Evolutionary conservation across 768 basidiomycete genomes (phyloP).

Genomic region (Termitomyces sp.): DNA sequence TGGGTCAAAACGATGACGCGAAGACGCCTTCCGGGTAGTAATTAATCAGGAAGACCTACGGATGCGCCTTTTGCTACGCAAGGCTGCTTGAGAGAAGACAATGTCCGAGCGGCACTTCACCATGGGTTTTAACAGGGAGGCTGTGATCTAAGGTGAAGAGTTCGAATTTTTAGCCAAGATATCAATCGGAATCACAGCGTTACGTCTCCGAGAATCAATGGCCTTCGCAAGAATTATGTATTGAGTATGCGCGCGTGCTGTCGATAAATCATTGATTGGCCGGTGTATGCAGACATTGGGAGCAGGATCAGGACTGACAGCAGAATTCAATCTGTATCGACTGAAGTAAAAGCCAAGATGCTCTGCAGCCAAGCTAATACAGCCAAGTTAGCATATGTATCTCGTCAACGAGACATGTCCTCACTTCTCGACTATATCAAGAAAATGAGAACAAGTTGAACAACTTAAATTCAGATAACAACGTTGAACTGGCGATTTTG

Average conservation of each 20-base stretch:
- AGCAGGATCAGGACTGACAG: not conserved
- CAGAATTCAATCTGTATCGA: not conserved
- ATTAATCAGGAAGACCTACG: conserved; percentile 9
- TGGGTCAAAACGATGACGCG: not conserved
- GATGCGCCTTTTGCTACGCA: not conserved
- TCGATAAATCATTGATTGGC: not conserved
- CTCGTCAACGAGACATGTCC: not conserved
- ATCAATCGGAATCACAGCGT: not conserved
- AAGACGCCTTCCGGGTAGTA: conserved; percentile 4
- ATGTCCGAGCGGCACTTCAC: not conserved
- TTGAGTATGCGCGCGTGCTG: not conserved
- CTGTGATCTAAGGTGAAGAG: not conserved
- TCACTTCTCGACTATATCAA: not conserved
- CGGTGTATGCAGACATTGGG: not conserved
- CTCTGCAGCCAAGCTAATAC: not conserved
- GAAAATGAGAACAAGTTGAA: not conserved
- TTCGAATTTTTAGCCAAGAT: not conserved
- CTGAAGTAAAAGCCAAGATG: not conserved
- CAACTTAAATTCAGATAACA: not conserved
- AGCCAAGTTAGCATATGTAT: not conserved
- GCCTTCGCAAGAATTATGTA: no score
- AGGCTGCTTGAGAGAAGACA: not conserved
- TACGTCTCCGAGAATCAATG: not conserved
- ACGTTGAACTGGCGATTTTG: not conserved
- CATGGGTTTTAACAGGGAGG: not conserved